A percentile compares a stretch with the other conserved stretches of the same genome.
These are phyloP conservation scores for Fusarium mangiferae DNA, from an alignment of 2,329 filamentous ascomycete genomes.

Conservation along the genomic window DNA sequence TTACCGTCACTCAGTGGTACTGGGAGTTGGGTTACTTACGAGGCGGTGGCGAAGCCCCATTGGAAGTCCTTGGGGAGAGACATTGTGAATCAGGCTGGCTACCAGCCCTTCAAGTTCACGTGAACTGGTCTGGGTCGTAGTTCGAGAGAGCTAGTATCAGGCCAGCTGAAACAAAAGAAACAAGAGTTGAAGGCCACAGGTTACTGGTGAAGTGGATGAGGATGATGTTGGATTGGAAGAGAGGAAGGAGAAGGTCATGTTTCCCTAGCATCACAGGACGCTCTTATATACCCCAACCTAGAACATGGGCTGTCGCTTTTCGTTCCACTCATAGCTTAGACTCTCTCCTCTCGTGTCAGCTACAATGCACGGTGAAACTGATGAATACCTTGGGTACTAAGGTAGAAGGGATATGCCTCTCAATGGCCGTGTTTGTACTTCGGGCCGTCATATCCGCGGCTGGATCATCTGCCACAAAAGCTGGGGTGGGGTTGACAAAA, in stretches of 20 bases:
- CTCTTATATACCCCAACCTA: constrained; percentile 42
- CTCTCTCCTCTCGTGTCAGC: constrained; percentile 21
- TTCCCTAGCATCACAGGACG: constrained; percentile 27
- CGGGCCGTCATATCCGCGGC: constrained; percentile 65
- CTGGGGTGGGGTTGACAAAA: constrained; percentile 34
- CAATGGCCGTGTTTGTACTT: constrained; percentile 37
- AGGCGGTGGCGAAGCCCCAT: constrained; percentile 84
- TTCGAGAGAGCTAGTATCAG: constrained; percentile 6
- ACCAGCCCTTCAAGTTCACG: neutral
- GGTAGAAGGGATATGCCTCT: constrained; percentile 27
- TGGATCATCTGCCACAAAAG: constrained; percentile 41
- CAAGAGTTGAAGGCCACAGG: constrained; percentile 1
- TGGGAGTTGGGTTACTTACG: constrained; percentile 59
- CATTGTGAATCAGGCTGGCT: constrained; percentile 16
- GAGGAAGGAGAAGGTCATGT: constrained; percentile 1
- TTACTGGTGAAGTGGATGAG: neutral
- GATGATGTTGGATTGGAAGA: constrained; percentile 1
- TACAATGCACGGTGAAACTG: constrained; percentile 12
- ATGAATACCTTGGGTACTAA: neutral
- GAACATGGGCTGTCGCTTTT: constrained; percentile 32
- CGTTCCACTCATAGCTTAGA: constrained; percentile 34
- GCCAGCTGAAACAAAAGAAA: constrained; percentile 1
- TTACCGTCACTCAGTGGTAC: constrained; percentile 21
- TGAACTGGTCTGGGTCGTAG: neutral
- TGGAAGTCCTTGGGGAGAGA: constrained; percentile 74